phyloP scores from a whole-genome alignment of 2,329 filamentous ascomycete genomes.

The Sporothrix dimorphospora region DNA sequence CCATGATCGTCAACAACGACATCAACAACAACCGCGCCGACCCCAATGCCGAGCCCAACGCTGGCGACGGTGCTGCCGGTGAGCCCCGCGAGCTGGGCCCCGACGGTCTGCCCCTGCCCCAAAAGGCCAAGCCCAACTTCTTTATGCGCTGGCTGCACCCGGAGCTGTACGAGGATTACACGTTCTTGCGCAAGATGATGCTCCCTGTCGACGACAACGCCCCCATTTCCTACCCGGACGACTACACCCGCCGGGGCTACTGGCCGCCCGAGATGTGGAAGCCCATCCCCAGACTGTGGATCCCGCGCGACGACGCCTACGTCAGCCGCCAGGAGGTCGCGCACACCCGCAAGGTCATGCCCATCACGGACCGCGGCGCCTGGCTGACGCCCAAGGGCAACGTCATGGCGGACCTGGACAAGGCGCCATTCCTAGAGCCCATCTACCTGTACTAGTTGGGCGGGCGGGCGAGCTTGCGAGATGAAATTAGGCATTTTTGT shows the following conservation, averaged over 20 bases:
- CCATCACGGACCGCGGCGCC: constrained; percentile 73
- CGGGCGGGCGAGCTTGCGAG: no score
- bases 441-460: constrained; percentile 35
- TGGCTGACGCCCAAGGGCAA: constrained; percentile 59
- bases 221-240: constrained; percentile 32
- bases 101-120: not conserved
- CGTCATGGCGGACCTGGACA: constrained; percentile 36
- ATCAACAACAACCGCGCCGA: not conserved
- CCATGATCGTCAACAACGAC: not conserved
- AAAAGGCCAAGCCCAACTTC: constrained; percentile 46
- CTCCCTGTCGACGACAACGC: not conserved
- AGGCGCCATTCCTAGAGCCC: constrained; percentile 38
- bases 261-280: constrained; percentile 69
- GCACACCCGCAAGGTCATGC: constrained; percentile 67
- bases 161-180: constrained; percentile 62
- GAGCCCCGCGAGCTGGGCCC: not conserved
- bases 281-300: constrained; percentile 69
- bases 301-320: constrained; percentile 70
- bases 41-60: not conserved
- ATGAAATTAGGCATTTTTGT: not conserved
- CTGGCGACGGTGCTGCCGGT: not conserved
- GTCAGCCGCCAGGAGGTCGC: constrained; percentile 72
- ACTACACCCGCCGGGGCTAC: constrained; percentile 66
- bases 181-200: constrained; percentile 53
- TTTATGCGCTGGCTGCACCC: constrained; percentile 62